A percentile compares a stretch with the other conserved stretches of the same genome.
Conservation (phyloP, 257 asterid genomes). For the Solanum commersonii region DNA sequence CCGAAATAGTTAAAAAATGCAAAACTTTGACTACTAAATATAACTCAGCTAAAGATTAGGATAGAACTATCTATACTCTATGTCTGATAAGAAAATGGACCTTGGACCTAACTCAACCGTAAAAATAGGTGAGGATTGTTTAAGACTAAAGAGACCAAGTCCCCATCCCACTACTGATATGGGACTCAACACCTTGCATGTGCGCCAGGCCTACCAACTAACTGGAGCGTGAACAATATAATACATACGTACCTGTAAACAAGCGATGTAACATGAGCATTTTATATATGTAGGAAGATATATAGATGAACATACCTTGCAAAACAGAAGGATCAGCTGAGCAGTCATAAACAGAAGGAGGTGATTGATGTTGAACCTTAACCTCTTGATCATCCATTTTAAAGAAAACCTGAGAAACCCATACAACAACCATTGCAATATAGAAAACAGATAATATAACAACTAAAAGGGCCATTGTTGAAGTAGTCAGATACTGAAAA, state of each 20-base stretch:
- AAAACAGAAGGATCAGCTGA: slow-evolving; percentile 31
- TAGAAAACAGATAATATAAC: slow-evolving; percentile 2
- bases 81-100: background rate
- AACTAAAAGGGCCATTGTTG: background rate
- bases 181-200: background rate
- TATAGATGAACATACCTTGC: slow-evolving; percentile 25
- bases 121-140: background rate
- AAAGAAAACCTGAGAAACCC: slow-evolving; percentile 27
- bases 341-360: slow-evolving; percentile 27
- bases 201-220: background rate
- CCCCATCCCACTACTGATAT: background rate
- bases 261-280: background rate
- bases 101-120: background rate
- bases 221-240: background rate
- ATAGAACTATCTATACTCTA: background rate
- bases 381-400: slow-evolving; percentile 61
- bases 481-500: background rate
- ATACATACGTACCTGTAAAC: background rate
- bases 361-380: slow-evolving; percentile 62
- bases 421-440: slow-evolving; percentile 7
- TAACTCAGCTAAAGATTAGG: background rate
- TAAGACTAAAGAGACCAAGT: background rate
- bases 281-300: background rate
- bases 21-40: background rate
- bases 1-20: background rate